Evolutionary conservation across 345 rosid species (phyloP), one percentile per base, ranked within the genome.

Genomic region (thale cress (Arabidopsis thaliana)): DNA sequence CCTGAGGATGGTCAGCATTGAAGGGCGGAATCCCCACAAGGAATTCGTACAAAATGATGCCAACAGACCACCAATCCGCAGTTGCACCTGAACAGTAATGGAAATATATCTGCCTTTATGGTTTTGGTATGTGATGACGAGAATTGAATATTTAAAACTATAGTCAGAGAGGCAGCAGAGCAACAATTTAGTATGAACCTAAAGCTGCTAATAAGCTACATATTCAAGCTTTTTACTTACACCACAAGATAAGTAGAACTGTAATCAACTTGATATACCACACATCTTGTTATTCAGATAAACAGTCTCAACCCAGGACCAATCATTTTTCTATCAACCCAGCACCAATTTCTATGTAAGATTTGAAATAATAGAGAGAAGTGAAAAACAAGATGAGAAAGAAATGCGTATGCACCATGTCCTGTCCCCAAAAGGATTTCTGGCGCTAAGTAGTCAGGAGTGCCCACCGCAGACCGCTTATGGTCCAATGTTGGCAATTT

Each of bases 51-150:
- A 91, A 80, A 81, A 91, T 84, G 82, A 93, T 79, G 36, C 97
- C 98, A 65, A 94, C 93, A 53, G 98, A 91, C 98, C 98, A 94
- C 98, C 98, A 94, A 87, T 94, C 98, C 1, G 95, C 95, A 59
- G 91, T 85, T 79, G 93, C 86, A 72, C 95, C 97, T 94, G 86
- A 77, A 75, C 36, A 40, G 2, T 75, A 20, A 48, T 48, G 44
- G 4, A 74, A 58, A 11, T 5, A 49, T 55, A 59, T 32, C 55
- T 42, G 30, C 11, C 24, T 51, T 63, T 55, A 65, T 16, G 4
- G 45, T 38, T 23, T 32, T 55, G 4, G 69, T 13, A 67, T 32
- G 59, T 76, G 34, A 73, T 44, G 69, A 49, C 36, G 52, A 73
- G 2, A 65, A 41, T 57, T 42, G 7, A 61, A 74, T 61, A 49